phyloP scores from a whole-genome alignment of 768 basidiomycete genomes.

The Amanita molliuscula region DNA sequence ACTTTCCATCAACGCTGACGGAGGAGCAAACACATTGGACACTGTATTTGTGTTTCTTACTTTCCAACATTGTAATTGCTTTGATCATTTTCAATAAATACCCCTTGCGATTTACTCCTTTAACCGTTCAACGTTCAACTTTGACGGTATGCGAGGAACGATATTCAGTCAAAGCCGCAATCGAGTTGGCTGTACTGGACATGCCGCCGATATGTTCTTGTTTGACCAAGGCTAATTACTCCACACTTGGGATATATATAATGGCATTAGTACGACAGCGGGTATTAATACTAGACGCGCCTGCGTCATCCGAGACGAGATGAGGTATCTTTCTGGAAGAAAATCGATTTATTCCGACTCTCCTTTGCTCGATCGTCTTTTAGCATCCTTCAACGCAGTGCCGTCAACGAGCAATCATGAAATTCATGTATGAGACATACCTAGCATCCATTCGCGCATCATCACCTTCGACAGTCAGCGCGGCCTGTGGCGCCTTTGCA shows the following conservation, averaged over 20 bases:
- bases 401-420: not conserved
- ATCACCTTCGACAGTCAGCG: slow-evolving; percentile 82
- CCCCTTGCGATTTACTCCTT: not conserved
- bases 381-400: slow-evolving; percentile 50
- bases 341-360: not conserved
- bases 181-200: too few relatives aligned
- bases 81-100: not conserved
- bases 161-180: too few relatives aligned
- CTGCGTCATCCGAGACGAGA: not conserved
- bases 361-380: slow-evolving; percentile 61
- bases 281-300: not conserved
- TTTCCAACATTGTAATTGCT: not conserved
- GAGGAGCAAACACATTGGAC: not conserved
- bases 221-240: not conserved
- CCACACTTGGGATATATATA: not conserved
- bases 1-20: slow-evolving; percentile 1
- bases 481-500: slow-evolving; percentile 83
- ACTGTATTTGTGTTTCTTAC: not conserved
- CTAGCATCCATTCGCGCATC: slow-evolving; percentile 82
- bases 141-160: too few relatives aligned
- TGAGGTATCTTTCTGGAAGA: slow-evolving; percentile 2
- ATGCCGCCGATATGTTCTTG: slow-evolving; percentile 1
- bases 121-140: not conserved
- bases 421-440: slow-evolving; percentile 30
- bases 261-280: not conserved